Base-by-base conservation (phyloP, 331 rosid genomes). In the Acacia concinna region DNA sequence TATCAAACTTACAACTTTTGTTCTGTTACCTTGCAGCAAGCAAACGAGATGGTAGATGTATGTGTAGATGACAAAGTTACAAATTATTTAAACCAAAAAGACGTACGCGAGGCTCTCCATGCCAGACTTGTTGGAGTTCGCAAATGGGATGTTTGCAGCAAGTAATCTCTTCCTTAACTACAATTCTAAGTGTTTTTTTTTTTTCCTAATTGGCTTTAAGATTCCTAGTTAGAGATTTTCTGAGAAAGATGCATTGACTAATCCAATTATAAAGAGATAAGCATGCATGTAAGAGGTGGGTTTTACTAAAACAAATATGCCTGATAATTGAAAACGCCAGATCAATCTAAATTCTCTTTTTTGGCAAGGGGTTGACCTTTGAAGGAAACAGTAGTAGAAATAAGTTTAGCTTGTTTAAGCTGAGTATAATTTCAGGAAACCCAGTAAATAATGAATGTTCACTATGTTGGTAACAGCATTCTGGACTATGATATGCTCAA, bases 81-180 rank as follows among this genome's bases (percentile, higher is more conserved):
- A 6, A 87, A 80, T 43, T 94, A 94, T 65, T 81, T 94, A 54
- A 94, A 92, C 80, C 82, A 96, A 76, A 88, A 80, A 82, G 93
- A 90, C 40, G 97, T 92, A 75, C 92, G 82, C 23, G 80, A 77
- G 9, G 94, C 98, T 35, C 91, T 94, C 46, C 94, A 90, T 78
- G 97, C 98, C 38, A 85, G 77, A 66, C 88, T 94, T 25, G 90
- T 92, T 10, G 92, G 92, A 40, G 89, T 86, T 6, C 84, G 73
- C 21, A 86, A 65, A 79, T 90, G 94, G 97, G 88, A 82, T 21
- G 94, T 87, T 68, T 94, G 97, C 90, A 94, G 93, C 97, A 83
- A 77, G 98, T 94, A 90, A 85, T 84, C 79, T 75, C 71, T 76
- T 79, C 63, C 40, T 54, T 35, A 15, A 66, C 37, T 34, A 17